phyloP scores from a whole-genome alignment of 2,329 filamentous ascomycete species.

The Paraphaeosphaeria minitans region DNA sequence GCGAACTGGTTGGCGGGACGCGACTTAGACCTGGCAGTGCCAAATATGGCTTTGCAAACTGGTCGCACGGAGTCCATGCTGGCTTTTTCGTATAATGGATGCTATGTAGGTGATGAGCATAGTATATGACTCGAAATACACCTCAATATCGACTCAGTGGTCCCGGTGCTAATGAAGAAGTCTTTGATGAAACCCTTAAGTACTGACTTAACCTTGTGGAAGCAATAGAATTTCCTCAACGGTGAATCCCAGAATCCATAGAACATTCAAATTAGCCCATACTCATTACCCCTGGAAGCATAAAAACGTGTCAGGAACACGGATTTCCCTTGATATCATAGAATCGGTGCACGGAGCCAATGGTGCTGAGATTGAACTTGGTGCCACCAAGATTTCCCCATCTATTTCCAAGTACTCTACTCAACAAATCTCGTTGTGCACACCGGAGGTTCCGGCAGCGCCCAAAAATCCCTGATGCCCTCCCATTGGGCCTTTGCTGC shows the following conservation, averaged over 20 bases:
- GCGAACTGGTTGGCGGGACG: constrained; percentile 11
- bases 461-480: background rate
- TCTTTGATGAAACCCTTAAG: too few relatives aligned
- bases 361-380: background rate
- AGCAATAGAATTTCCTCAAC: too few relatives aligned
- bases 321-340: background rate
- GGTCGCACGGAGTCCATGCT: constrained; percentile 7
- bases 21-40: background rate
- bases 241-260: too few relatives aligned
- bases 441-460: background rate
- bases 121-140: constrained; percentile 21
- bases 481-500: background rate
- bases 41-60: background rate
- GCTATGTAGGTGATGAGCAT: constrained; percentile 21
- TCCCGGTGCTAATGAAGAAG: too few relatives aligned
- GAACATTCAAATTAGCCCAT: too few relatives aligned
- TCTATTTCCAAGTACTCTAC: background rate
- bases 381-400: background rate
- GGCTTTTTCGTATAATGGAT: constrained; percentile 8
- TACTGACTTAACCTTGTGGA: too few relatives aligned
- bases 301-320: background rate
- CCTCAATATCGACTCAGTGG: background rate
- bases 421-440: background rate
- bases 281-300: background rate
- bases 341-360: background rate